phyloP scores from a whole-genome alignment of 1,284 basidiomycete genomes.

The Exobasidium cylindrosporum region DNA sequence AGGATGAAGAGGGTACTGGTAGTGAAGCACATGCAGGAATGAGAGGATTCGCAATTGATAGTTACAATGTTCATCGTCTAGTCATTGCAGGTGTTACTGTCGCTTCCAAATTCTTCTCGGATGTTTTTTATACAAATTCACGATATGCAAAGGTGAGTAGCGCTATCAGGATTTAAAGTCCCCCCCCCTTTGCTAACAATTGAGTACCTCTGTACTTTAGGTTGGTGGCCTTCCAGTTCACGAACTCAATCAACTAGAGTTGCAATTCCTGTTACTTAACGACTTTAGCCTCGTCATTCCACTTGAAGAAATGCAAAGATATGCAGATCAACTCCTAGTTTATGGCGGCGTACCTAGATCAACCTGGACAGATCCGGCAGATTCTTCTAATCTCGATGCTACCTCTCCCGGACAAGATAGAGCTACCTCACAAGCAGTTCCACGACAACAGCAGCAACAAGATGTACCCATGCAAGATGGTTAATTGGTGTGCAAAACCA shows the following conservation, averaged over 20 bases:
- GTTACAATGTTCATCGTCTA: conserved; percentile 90
- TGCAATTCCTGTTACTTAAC: conserved; percentile 93
- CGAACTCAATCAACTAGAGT: conserved; percentile 93
- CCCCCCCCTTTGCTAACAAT: background rate
- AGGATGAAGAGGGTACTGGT: background rate
- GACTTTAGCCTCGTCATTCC: conserved; percentile 88
- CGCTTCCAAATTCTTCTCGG: conserved; percentile 96
- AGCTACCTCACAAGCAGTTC: background rate
- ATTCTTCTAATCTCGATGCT: too few species aligned
- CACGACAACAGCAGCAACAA: background rate
- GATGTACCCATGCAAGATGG: too few species aligned
- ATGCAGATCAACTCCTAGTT: conserved; percentile 79
- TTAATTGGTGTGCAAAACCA: too few species aligned
- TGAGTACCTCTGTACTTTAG: conserved; percentile 56
- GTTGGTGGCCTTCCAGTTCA: conserved; percentile 89
- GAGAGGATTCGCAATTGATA: conserved; percentile 86
- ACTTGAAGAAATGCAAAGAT: conserved; percentile 86
- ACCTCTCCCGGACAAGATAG: too few species aligned
- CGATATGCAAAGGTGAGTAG: conserved; percentile 80
- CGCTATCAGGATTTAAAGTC: conserved; percentile 41
- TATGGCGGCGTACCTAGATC: conserved; percentile 49
- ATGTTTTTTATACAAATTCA: conserved; percentile 99
- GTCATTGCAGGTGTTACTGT: conserved; percentile 97
- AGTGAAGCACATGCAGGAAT: conserved; percentile 38
- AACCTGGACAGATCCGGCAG: background rate